phyloP scores from a whole-genome alignment of 2,329 filamentous ascomycete species.

The Rhynchosporium graminicola region DNA sequence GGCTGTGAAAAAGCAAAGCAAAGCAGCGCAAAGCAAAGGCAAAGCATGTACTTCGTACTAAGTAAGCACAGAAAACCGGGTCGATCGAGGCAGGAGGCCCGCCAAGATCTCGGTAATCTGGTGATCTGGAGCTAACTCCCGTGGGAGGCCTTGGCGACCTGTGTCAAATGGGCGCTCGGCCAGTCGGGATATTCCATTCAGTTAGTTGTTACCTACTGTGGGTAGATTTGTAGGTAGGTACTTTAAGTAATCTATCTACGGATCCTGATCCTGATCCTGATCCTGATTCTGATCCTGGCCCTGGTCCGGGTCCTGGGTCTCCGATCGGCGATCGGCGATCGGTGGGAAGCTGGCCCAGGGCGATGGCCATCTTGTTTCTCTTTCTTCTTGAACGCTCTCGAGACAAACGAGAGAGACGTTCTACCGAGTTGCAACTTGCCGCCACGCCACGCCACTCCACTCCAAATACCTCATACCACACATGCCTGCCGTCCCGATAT shows the following conservation, averaged over 20 bases:
- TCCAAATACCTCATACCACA: too few relatives aligned
- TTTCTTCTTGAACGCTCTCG: too few relatives aligned
- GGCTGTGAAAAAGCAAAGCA: too few relatives aligned
- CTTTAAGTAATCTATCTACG: too few relatives aligned
- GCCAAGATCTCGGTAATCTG: conserved; percentile 9
- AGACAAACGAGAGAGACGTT: too few relatives aligned
- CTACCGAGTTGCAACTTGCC: too few relatives aligned
- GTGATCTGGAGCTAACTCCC: not conserved
- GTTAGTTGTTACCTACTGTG: not conserved
- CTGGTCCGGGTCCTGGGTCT: not conserved
- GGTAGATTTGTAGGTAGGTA: too few relatives aligned
- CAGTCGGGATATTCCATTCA: not conserved
- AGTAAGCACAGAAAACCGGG: too few relatives aligned
- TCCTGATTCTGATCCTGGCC: not conserved
- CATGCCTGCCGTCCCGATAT: too few relatives aligned
- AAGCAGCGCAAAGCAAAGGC: too few relatives aligned
- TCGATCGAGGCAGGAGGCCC: not conserved
- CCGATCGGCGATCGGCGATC: conserved; percentile 7
- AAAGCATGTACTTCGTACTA: too few relatives aligned
- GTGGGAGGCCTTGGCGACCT: not conserved
- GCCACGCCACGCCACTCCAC: too few relatives aligned
- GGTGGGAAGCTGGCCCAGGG: not conserved
- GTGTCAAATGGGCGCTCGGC: not conserved
- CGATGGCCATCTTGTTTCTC: not conserved
- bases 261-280: not conserved